Conservation (phyloP, 345 rosid genomes). For the Hibiscus tridactylites region DNA sequence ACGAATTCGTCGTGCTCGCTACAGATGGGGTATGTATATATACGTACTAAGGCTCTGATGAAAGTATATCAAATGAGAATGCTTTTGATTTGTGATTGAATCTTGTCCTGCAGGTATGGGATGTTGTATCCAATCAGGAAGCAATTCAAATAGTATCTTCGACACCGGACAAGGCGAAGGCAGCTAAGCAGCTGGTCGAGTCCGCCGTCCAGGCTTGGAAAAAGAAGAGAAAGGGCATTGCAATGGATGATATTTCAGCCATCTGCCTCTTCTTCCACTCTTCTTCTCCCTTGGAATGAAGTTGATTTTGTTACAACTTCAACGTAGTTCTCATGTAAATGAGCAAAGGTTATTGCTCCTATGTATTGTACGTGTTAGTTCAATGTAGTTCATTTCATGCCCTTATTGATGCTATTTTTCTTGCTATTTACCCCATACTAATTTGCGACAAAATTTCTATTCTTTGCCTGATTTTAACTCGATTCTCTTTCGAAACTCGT, state of each 20-base stretch:
- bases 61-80: neutral
- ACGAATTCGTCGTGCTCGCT: conserved; percentile 76
- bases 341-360: neutral
- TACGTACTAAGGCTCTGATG: neutral
- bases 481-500: no score
- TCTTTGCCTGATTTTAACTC: neutral
- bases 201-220: conserved; percentile 68
- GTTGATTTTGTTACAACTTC: conserved; percentile 4
- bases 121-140: conserved; percentile 79
- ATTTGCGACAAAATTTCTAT: no score
- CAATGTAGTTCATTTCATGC: neutral
- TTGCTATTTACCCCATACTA: no score
- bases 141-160: conserved; percentile 66
- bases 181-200: conserved; percentile 63
- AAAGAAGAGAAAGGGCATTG: conserved; percentile 60
- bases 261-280: conserved; percentile 79
- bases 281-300: conserved; percentile 14
- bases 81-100: neutral
- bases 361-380: neutral
- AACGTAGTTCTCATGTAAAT: conserved; percentile 12
- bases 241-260: conserved; percentile 92
- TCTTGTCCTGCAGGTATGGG: conserved; percentile 60
- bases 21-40: conserved; percentile 62
- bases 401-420: no score
- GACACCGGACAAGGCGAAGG: conserved; percentile 39